Percentiles rank a stretch among this genome's conserved stretches.
These are phyloP conservation scores for Oenanthe javanica DNA, from an alignment of 140 eudicot species.

Conservation along the genomic window DNA sequence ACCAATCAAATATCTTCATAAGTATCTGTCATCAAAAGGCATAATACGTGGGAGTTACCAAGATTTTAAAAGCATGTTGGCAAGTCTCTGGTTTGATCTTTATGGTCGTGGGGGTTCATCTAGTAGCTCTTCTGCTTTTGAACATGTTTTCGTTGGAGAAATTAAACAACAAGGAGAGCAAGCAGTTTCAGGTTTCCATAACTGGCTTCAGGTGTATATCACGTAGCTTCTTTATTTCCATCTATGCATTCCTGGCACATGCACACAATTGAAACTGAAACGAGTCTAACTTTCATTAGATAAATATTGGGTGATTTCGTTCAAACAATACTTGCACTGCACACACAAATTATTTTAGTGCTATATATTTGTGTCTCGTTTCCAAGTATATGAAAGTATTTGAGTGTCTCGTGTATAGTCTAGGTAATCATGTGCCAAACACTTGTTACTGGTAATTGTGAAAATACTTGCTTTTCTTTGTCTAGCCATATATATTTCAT, in stretches of 20 bases:
- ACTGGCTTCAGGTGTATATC: constrained; percentile 87
- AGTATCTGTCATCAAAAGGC: constrained; percentile 51
- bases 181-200: constrained; percentile 92
- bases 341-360: not conserved
- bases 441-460: not conserved
- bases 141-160: constrained; percentile 98
- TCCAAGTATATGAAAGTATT: not conserved
- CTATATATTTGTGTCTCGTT: not conserved
- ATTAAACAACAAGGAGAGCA: constrained; percentile 69
- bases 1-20: constrained; percentile 75
- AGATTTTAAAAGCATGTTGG: constrained; percentile 60
- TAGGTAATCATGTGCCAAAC: not conserved
- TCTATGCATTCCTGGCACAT: not conserved
- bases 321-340: not conserved
- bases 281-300: not conserved
- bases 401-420: not conserved
- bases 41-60: constrained; percentile 31
- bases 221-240: not conserved
- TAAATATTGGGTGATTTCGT: not conserved
- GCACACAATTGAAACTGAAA: not conserved
- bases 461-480: not conserved
- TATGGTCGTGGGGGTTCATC: constrained; percentile 91
- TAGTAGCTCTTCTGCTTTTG: constrained; percentile 87
- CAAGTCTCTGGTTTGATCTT: constrained; percentile 79
- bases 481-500: not conserved